Evolutionary conservation across 768 basidiomycete species (phyloP).

Genomic region (Pleurotus salmoneostramineus): DNA sequence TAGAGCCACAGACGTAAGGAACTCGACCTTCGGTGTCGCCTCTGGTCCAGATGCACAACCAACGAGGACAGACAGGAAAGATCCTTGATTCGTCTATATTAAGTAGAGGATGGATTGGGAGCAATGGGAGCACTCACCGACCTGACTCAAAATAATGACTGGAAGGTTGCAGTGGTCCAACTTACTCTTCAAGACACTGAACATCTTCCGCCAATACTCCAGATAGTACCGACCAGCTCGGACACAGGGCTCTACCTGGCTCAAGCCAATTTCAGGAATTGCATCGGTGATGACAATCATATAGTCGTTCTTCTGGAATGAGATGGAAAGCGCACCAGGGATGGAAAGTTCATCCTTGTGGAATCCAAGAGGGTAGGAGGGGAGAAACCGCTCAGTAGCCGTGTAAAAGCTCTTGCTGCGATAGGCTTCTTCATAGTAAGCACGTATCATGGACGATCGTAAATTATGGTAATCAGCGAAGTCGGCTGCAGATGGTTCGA

Average conservation of each 20-base stretch:
- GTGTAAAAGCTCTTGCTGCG: background rate
- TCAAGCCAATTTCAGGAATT: no score
- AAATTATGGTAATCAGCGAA: background rate
- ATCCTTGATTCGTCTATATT: background rate
- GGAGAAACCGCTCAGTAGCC: background rate
- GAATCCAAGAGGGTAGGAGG: background rate
- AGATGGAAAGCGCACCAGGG: no score
- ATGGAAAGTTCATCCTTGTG: no score
- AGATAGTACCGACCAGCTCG: background rate
- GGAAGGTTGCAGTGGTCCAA: background rate
- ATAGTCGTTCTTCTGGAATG: no score
- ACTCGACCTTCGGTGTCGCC: background rate
- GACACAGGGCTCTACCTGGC: background rate
- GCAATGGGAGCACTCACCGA: background rate
- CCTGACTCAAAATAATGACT: background rate
- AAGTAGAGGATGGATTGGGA: background rate
- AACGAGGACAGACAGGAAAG: background rate
- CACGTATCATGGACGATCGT: background rate
- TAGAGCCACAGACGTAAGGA: background rate
- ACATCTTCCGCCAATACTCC: background rate
- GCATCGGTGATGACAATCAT: no score
- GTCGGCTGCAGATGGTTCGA: background rate
- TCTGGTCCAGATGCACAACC: background rate
- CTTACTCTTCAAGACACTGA: background rate
- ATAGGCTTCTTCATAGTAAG: background rate